Base-by-base conservation (phyloP, 2,329 filamentous ascomycete species). In the Xylaria sp. region DNA sequence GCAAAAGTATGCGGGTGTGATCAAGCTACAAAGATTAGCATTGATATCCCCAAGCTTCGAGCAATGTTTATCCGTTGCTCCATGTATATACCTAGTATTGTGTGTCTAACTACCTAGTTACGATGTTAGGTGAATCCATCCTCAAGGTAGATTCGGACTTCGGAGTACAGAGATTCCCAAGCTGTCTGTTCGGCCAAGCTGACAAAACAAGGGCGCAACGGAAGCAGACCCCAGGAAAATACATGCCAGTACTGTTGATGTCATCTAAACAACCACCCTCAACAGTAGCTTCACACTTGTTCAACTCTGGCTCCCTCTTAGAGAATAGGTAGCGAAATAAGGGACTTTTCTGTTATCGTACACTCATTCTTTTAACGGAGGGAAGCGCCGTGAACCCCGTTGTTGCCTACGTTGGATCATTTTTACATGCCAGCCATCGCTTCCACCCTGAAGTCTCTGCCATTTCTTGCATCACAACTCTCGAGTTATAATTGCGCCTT, bases 391-490 rank as follows among this genome's bases (percentile, higher is more conserved):
- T 33, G 15, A 50, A 17, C 25, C 6, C 31, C 35, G 23, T 40
- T 54, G 17, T 68, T 61, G 60, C 28, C 61, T 6, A 17, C 25
- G 47, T 38, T 23, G 11, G 15, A 15, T 15, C 6, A 37, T 31
- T 51, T 19, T 42, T 54, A 45, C 19, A 52, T 59, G 57, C 51
- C 51, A 53, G 55, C 56, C 50, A 47, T 45, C 49, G 21, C 60
- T 60, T 55, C 55, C 23, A 45, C 21, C 42, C 49, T 42, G 15
- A 53, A 51, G 21, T 37, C 53, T 55, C 55, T 42, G 67, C 52
- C 23, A 75, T 77, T 56, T 25, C 23, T 54, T 43, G 53, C 19
- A 21, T 51, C 61, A 57, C 37, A 8, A 7, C 47, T 54, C 43
- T 50, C 40, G 15, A 57, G 23, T 14, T 35, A 17, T 19, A 47